Evolutionary conservation across 768 basidiomycete genomes (phyloP), one percentile per base, ranked within the genome.

Genomic region (Antrodiella citrinella): DNA sequence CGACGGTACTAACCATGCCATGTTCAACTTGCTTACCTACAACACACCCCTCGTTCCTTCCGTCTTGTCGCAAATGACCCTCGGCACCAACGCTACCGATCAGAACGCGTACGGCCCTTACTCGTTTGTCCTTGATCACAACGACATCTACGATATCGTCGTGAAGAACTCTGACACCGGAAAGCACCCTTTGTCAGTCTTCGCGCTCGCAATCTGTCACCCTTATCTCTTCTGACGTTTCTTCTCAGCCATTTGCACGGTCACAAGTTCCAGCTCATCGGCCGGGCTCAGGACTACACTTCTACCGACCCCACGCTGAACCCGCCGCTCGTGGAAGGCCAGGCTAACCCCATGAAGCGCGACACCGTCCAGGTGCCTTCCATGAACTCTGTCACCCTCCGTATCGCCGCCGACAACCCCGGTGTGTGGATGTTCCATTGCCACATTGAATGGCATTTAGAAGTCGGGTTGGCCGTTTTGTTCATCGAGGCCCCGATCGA

Each of bases 381-480:
- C 3, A 74, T 73, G 51, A 67, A 76, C 18, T 82, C 82, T 2
- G 86, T 77, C 10, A 87, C 86, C 0, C 68, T 99, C 42, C 81
- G 91, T 19, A 66, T 93, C 58, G 69, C 84, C 44, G 90, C 91
- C 1, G 89, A 98, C 64, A 98, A 98, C 67, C 95, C 95, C 1
- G 95, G 95, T 10, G 82, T 77, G 5, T 94, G 91, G 87, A 65
- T 91, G 55, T 77, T 91, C 63, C 88, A 90, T 64, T 91, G 82
- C 62, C 86, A 89, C 66, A 86, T 87, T 56, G 86, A 90, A 62
- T 92, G 90, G 88, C 89, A 93, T 65, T 68, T 92, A 3, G 77
- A 87, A 67, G 71, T 73, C 48, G 95, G 95, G 7, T 80, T 99
- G 25, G 94, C 91, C 0, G 75, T 88, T 35, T 81, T 86, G 57